phyloP scores from a whole-genome alignment of 495 filamentous ascomycete genomes.

The Penicillium roqueforti region DNA sequence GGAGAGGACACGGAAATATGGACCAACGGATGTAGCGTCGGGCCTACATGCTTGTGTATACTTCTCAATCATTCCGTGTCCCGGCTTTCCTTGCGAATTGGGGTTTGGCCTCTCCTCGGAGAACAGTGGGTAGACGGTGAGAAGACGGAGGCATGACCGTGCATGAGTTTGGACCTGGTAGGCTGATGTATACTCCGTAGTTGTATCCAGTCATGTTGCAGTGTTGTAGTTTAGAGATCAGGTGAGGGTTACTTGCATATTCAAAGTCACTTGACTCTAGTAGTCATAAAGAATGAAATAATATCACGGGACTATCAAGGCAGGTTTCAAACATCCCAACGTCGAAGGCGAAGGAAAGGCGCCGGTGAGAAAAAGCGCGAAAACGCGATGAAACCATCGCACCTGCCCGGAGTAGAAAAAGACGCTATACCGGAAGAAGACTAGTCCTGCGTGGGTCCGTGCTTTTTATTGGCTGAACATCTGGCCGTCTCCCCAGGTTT shows the following conservation, averaged over 20 bases:
- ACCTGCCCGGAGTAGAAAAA: conserved; percentile 4
- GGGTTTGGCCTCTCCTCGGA: neutral
- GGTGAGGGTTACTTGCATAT: conserved; percentile 1
- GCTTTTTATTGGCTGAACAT: neutral
- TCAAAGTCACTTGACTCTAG: neutral
- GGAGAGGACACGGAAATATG: neutral
- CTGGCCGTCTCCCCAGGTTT: neutral
- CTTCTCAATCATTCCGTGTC: neutral
- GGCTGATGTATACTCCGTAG: neutral
- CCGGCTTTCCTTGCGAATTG: conserved; percentile 5
- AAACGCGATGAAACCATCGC: conserved; percentile 2
- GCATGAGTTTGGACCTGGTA: conserved; percentile 8
- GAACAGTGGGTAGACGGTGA: neutral
- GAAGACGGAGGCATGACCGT: conserved; percentile 9
- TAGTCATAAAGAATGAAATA: neutral
- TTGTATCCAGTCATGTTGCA: neutral
- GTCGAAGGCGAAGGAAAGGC: neutral
- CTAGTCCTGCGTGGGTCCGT: neutral
- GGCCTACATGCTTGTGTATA: neutral
- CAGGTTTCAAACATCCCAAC: conserved; percentile 3
- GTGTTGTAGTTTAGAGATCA: conserved; percentile 6
- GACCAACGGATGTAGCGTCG: neutral
- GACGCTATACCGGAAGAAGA: neutral
- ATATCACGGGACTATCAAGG: neutral
- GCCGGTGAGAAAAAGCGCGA: neutral